Evolutionary conservation across 345 rosid genomes (phyloP).

Genomic region (Excoecaria agallocha): DNA sequence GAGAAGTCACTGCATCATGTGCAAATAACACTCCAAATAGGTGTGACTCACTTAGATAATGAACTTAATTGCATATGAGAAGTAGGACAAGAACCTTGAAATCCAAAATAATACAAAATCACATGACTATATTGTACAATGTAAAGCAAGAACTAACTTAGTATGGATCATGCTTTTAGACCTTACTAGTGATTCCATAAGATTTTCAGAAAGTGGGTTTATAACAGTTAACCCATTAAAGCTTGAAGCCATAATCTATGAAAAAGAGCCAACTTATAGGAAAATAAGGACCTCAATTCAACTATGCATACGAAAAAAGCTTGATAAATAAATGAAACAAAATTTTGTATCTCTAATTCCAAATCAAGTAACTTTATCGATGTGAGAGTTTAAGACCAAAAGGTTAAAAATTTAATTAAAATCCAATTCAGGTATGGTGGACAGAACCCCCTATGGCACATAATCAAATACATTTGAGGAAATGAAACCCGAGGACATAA

Average conservation of each 20-base stretch:
- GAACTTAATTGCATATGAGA: neutral
- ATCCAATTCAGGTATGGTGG: too few species aligned
- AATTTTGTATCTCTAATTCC: too few species aligned
- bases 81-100: neutral
- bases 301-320: neutral
- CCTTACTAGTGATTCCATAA: conserved; percentile 82
- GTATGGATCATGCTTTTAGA: conserved; percentile 49
- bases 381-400: too few species aligned
- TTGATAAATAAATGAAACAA: too few species aligned
- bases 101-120: neutral
- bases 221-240: conserved; percentile 90
- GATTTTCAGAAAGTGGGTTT: conserved; percentile 71
- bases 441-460: too few species aligned
- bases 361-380: too few species aligned
- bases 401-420: too few species aligned
- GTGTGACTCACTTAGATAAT: too few species aligned
- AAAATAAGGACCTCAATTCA: neutral
- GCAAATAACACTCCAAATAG: neutral
- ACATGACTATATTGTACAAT: neutral
- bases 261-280: neutral
- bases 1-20: neutral
- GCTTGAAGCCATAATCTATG: conserved; percentile 96
- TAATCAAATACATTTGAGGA: too few species aligned
- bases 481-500: too few species aligned
- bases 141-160: conserved; percentile 31